Conservation (phyloP, 805 yeast species). For the Wickerhamiella sergipiensis region DNA sequence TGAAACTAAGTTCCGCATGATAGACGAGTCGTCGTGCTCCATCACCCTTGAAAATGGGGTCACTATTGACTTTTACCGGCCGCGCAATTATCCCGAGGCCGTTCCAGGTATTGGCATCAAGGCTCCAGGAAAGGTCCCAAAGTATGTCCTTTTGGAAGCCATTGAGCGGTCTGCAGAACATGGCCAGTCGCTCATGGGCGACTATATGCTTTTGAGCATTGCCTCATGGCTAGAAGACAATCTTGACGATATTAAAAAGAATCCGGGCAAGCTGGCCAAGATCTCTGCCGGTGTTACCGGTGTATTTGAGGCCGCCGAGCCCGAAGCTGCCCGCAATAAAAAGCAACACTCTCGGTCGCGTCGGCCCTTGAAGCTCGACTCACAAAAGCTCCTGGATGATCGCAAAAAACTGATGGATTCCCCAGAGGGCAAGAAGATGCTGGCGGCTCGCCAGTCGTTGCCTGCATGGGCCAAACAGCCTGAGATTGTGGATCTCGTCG, state of each 20-base stretch:
- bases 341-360: constrained; percentile 4
- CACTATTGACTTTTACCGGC: constrained; percentile 28
- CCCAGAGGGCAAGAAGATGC: constrained; percentile 27
- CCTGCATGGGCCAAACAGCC: constrained; percentile 76
- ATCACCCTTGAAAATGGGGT: constrained; percentile 7
- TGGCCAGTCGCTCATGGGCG: constrained; percentile 40
- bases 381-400: constrained; percentile 24
- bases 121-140: constrained; percentile 19
- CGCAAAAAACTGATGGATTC: constrained; percentile 26
- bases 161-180: constrained; percentile 20
- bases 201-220: constrained; percentile 52
- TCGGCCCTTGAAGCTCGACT: constrained; percentile 17
- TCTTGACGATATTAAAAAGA: constrained; percentile 39
- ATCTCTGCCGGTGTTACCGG: constrained; percentile 22
- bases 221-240: constrained; percentile 68
- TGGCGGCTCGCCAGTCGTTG: constrained; percentile 36
- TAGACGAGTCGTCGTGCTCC: constrained; percentile 5
- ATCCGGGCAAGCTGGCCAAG: constrained; percentile 60
- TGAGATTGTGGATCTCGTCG: constrained; percentile 42
- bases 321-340: background rate
- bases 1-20: constrained; percentile 27
- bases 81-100: constrained; percentile 45
- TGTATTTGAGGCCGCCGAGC: constrained; percentile 10
- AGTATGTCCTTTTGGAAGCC: constrained; percentile 25
- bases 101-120: constrained; percentile 58